Evolutionary conservation across 2,329 filamentous ascomycete genomes (phyloP).

Genomic region (Sordariomycetes sp.): DNA sequence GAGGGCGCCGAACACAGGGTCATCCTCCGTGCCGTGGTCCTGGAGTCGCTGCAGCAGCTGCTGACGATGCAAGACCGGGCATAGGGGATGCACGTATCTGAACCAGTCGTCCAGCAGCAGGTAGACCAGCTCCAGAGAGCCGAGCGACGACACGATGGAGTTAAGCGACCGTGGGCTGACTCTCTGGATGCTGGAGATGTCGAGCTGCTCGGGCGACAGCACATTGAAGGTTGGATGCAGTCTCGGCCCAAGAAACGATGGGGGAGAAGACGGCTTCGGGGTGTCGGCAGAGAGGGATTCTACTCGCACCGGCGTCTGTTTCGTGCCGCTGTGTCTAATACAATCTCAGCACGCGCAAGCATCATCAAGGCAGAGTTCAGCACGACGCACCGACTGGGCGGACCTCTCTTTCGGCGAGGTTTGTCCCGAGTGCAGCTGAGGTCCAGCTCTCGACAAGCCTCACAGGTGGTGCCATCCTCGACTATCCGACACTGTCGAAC

Average conservation of each 20-base stretch:
- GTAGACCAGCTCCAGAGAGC: background rate
- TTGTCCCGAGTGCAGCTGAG: conserved; percentile 16
- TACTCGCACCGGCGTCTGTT: background rate
- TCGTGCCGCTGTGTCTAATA: background rate
- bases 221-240: no score
- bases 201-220: no score
- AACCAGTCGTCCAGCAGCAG: conserved; percentile 23
- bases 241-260: no score
- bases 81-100: conserved; percentile 22
- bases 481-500: conserved; percentile 10
- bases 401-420: conserved; percentile 16
- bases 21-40: conserved; percentile 12
- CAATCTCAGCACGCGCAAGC: background rate
- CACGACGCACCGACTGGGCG: conserved; percentile 12
- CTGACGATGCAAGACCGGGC: conserved; percentile 20
- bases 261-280: no score
- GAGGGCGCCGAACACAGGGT: conserved; percentile 20
- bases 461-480: conserved; percentile 7
- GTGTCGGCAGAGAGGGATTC: no score
- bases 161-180: background rate
- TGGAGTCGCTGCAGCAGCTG: conserved; percentile 17
- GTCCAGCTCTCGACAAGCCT: conserved; percentile 13
- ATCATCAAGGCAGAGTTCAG: no score
- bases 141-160: background rate
- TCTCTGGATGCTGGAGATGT: no score